Base-by-base conservation (phyloP, 1,284 basidiomycete genomes). In the Salmacisia buchloeana region DNA sequence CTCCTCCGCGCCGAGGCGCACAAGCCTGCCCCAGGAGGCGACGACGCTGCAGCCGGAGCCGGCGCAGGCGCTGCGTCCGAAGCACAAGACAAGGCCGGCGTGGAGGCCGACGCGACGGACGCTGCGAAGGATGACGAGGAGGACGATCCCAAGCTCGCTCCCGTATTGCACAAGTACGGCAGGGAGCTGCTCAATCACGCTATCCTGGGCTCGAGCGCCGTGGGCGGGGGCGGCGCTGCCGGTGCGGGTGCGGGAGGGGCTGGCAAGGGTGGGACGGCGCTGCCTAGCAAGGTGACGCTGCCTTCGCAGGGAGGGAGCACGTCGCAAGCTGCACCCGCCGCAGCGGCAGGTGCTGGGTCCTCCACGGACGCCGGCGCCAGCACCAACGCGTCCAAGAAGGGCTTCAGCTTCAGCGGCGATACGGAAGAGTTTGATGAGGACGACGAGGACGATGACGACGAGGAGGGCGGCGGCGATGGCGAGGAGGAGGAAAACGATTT, bases 301-400 rank as follows among this genome's bases (percentile, higher is more conserved):
- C 49, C 49, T 13, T n/a, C n/a, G n/a, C 13, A 33, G 3, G 15
- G 21, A 25, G 45, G 18, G 5, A 43, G 18, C 5, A n/a, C 45
- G 3, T 49, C 45, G 23, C 21, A 7, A 21, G 21, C 21, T 25
- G 25, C 18, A 49, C 5, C 45, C 15, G 49, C 3, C 3, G 49
- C 49, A 31, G 49, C 49, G 10, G 49, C 27, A 13, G 15, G 41
- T 21, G 18, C 41, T 18, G 18, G 18, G 10, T 54, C 49, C 49
- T 54, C 49, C 1, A 31, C 27, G 18, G 49, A 9, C 15, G 49
- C 49, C n/a, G n/a, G n/a, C n/a, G n/a, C n/a, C n/a, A n/a, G n/a
- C n/a, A n/a, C n/a, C n/a, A n/a, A n/a, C n/a, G n/a, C n/a, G n/a
- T 54, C 49, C 49, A 29, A 29, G 25, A 54, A 54, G 27, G 29